A percentile compares a stretch with the other conserved stretches of the same genome.
Evolutionary conservation across 345 rosid species (phyloP).

Genomic region (Balakata baccata): DNA sequence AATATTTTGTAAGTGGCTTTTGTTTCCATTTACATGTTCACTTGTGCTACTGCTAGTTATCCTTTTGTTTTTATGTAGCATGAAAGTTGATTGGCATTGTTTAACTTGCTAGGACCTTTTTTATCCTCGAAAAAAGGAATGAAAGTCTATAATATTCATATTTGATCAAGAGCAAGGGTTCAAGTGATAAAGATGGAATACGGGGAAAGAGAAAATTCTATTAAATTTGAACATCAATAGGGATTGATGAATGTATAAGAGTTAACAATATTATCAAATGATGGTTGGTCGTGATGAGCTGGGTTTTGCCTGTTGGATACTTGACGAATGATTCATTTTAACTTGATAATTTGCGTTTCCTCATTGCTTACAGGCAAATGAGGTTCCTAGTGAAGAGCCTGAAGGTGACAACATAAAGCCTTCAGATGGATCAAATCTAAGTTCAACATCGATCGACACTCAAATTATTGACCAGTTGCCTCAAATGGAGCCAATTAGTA

Average conservation of each 20-base stretch:
- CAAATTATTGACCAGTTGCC: conserved; percentile 51
- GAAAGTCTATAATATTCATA: background rate
- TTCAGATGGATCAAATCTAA: conserved; percentile 28
- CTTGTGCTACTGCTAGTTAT: background rate
- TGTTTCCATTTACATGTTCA: background rate
- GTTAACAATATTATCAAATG: background rate
- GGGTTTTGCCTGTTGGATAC: background rate
- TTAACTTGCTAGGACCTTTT: background rate
- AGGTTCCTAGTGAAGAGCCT: conserved; percentile 46
- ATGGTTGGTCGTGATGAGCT: background rate
- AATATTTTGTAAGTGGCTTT: conserved; percentile 52
- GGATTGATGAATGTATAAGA: background rate
- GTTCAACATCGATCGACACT: conserved; percentile 36
- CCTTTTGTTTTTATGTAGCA: background rate
- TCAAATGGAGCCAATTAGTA: conserved; percentile 51
- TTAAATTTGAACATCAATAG: background rate
- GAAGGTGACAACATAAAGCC: conserved; percentile 39
- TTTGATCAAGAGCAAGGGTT: background rate
- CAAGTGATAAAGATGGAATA: background rate
- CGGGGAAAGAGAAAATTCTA: background rate
- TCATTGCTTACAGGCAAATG: conserved; percentile 38
- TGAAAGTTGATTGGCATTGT: background rate
- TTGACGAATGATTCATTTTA: conserved; percentile 1
- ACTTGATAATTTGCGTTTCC: conserved; percentile 11
- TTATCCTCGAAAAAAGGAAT: background rate